Evolutionary conservation across 2,329 filamentous ascomycete species (phyloP), one percentile per base, ranked within the genome.

Genomic region (Pyricularia sp.): DNA sequence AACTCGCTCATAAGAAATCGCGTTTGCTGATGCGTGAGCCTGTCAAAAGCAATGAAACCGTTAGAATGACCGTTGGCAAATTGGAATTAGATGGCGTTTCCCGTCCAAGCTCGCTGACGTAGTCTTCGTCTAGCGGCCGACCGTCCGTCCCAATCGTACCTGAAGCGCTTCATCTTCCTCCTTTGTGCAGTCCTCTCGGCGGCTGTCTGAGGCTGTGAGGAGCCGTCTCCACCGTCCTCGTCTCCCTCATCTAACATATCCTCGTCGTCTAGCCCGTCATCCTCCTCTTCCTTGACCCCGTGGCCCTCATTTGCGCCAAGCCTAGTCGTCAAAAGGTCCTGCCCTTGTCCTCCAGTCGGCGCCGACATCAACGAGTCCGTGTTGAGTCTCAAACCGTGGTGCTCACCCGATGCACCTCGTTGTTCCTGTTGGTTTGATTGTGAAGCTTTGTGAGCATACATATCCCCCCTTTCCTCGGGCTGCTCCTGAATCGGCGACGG

Each of bases 1-100:
- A 97, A 98, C 78, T 98, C 94, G 79, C 92, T 97, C 93, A 97
- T 97, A 69, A 98, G 83, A 75, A 97, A 98, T 17, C 94, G 90
- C n/a, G 94, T 97, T 83, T 98, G 94, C 74, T 95, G 94, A 78
- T 97, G 94, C 0, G 94, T 97, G 72, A 98, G 88, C 73, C 94
- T 96, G 74, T n/a, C 42, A 50, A 50, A n/a, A 50, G 42, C 20
- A 50, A 50, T 50, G 17, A n/a, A 50, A 50, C 42, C 42, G 42
- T 50, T 50, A 50, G 42, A 50, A 50, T 6, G 6, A n/a, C n/a
- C 42, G 17, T 17, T 9, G 7, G 42, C 20, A 20, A 50, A 1
- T 20, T 50, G 42, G 42, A 50, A n/a, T 50, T n/a, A 50, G 42
- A n/a, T 50, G 42, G 42, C 42, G 20, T 50, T 50, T 50, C 42